Conservation (phyloP, 768 basidiomycete species). For the Podaxis carcinomalis region DNA sequence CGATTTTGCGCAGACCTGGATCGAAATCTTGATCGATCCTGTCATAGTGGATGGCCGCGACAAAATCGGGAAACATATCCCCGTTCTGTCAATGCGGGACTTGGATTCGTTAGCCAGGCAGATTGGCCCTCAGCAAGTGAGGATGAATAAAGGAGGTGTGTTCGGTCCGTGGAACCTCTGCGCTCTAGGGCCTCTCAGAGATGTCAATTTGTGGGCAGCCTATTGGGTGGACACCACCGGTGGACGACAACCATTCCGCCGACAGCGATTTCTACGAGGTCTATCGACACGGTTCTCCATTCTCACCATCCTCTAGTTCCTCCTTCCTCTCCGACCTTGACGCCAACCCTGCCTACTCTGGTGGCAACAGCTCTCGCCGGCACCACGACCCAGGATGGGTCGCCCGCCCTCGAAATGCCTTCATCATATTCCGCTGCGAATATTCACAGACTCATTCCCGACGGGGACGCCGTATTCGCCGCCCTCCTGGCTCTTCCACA, state of each 20-base stretch:
- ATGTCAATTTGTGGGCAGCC: neutral
- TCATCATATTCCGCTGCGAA: constrained; percentile 71
- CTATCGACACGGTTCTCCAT: neutral
- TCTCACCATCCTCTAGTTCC: constrained; percentile 14
- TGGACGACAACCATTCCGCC: constrained; percentile 20
- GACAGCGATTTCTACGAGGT: constrained; percentile 20
- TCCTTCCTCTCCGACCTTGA: constrained; percentile 13
- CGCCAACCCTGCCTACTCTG: constrained; percentile 13
- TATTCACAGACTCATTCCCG: constrained; percentile 45
- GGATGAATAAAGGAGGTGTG: neutral
- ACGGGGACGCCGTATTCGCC: constrained; percentile 31
- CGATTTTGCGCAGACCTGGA: neutral
- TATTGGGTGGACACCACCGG: constrained; percentile 29
- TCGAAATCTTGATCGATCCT: neutral
- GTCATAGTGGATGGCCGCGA: neutral
- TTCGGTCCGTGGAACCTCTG: neutral
- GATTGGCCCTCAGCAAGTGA: neutral
- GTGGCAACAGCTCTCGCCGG: constrained; percentile 27
- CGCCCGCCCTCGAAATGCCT: constrained; percentile 65
- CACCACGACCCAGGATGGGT: constrained; percentile 53
- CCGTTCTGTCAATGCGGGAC: neutral
- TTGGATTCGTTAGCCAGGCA: no score
- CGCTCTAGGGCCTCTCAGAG: neutral
- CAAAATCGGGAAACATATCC: neutral
- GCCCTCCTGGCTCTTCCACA: constrained; percentile 27